Base-by-base conservation (phyloP, 257 asterid species). In the Solanum paucissectum region DNA sequence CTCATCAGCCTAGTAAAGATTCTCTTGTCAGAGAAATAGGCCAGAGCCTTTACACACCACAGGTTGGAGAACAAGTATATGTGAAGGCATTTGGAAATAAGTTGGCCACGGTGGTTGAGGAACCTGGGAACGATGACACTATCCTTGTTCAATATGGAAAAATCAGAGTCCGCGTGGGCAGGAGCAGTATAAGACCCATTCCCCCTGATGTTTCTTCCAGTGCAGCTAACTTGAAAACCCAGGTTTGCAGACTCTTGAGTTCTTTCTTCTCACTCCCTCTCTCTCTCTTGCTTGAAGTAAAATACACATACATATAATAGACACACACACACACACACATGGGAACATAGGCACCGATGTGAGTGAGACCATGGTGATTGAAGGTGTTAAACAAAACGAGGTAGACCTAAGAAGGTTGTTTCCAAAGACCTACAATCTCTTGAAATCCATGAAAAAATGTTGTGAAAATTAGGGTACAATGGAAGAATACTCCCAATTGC, bases 91-190 rank as follows among this genome's bases (percentile, higher is more conserved):
- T 95, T 86, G 98, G 99, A 83, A 93, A 90, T 88, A 97, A 93
- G 91, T 74, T 92, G 89, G 99, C 96, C 87, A 94, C 98, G 25
- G 97, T 95, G 32, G 94, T 93, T 88, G 99, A 97, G 94, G 92
- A 93, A 69, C 94, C 98, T 42, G 92, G 93, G 64, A 96, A 92
- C 86, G 98, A 95, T 90, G 93, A 91, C 89, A 91, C 93, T 68
- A 92, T 94, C 89, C 95, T 97, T 87, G 96, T 97, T 85, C 98
- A 92, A 87, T 95, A 93, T 86, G 99, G 99, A 73, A 97, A 94
- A 92, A 92, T 97, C 84, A 92, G 92, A 88, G 93, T 92, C 87
- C 97, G 98, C 6, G 92, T 93, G 58, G 81, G 89, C 40, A 69
- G 76, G 79, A 89, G 87, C 91, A 90, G 91, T 76, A 81, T 97